These are phyloP conservation scores for Dendrobium chrysotoxum DNA, from an alignment of 106 monocot genomes.

Conservation along the genomic window DNA sequence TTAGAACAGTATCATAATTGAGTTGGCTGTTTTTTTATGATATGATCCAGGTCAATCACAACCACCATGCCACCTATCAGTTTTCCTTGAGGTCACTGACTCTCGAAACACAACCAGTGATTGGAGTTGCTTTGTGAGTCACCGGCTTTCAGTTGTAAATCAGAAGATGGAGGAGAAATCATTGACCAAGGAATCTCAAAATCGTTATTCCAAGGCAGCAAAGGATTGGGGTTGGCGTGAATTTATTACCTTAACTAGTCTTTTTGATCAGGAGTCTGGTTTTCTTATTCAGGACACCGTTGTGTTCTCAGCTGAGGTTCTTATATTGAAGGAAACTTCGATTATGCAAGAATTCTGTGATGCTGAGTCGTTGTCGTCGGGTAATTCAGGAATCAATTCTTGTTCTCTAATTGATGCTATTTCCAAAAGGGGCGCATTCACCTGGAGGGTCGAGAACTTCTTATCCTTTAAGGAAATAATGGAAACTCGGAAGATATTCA, in stretches of 20 bases:
- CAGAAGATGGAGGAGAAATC: constrained; percentile 83
- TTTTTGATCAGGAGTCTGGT: constrained; percentile 93
- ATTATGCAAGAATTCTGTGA: constrained; percentile 60
- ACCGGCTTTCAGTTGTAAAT: constrained; percentile 84
- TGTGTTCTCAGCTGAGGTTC: constrained; percentile 85
- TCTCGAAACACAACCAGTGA: constrained; percentile 60
- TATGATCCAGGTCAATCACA: constrained; percentile 91
- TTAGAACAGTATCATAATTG: neutral
- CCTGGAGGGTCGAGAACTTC: constrained; percentile 95
- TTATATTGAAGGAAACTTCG: constrained; percentile 87
- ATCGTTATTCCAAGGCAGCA: constrained; percentile 93
- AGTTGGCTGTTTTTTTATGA: neutral
- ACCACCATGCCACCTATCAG: constrained; percentile 90
- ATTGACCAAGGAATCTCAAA: constrained; percentile 88
- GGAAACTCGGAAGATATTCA: constrained; percentile 96
- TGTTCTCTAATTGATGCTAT: constrained; percentile 40
- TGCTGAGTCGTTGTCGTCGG: constrained; percentile 26
- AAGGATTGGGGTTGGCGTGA: constrained; percentile 99
- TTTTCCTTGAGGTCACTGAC: constrained; percentile 96
- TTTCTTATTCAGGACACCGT: constrained; percentile 94
- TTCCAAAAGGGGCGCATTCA: constrained; percentile 60
- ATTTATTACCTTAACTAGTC: constrained; percentile 88
- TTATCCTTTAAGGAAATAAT: constrained; percentile 97
- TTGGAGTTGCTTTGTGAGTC: constrained; percentile 98
- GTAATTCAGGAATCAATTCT: constrained; percentile 8